These are phyloP conservation scores for Umbelopsis vinacea DNA, from an alignment of 192 early-diverging fungal species.

Conservation along the genomic window DNA sequence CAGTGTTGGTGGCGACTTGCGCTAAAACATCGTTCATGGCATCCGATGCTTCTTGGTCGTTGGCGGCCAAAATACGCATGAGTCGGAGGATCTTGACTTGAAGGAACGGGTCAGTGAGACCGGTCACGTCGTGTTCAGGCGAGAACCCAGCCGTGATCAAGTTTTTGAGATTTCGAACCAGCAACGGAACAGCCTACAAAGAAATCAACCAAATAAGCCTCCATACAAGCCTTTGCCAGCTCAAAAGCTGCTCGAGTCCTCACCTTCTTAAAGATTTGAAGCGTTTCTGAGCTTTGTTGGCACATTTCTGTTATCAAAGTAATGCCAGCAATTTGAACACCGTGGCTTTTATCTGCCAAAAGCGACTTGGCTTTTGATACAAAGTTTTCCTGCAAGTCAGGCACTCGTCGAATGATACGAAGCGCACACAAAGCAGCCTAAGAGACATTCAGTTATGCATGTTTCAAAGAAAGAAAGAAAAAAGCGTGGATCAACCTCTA, in stretches of 20 bases:
- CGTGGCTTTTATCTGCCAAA: conserved; percentile 92
- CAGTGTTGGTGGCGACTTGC: conserved; percentile 95
- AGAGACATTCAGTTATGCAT: background rate
- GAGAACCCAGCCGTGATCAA: conserved; percentile 86
- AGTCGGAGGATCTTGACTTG: conserved; percentile 93
- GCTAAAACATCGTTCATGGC: conserved; percentile 97
- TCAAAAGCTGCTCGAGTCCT: no score
- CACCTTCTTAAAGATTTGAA: conserved; percentile 73
- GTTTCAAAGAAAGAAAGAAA: no score
- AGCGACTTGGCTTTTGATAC: conserved; percentile 70
- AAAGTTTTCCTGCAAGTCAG: conserved; percentile 91
- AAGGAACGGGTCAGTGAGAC: conserved; percentile 97
- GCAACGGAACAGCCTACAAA: conserved; percentile 70
- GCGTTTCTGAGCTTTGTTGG: conserved; percentile 65
- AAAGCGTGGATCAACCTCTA: background rate
- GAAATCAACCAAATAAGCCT: no score
- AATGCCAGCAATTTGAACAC: conserved; percentile 89
- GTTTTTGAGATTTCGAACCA: conserved; percentile 89
- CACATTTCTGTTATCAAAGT: conserved; percentile 94
- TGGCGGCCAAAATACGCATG: conserved; percentile 83
- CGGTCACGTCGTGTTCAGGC: conserved; percentile 95
- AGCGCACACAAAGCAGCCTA: conserved; percentile 95
- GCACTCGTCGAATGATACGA: conserved; percentile 89
- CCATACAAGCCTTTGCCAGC: no score
- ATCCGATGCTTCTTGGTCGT: conserved; percentile 83